These are phyloP conservation scores for Eleusine coracana DNA, from an alignment of 176 grass and related monocot species.

Conservation along the genomic window DNA sequence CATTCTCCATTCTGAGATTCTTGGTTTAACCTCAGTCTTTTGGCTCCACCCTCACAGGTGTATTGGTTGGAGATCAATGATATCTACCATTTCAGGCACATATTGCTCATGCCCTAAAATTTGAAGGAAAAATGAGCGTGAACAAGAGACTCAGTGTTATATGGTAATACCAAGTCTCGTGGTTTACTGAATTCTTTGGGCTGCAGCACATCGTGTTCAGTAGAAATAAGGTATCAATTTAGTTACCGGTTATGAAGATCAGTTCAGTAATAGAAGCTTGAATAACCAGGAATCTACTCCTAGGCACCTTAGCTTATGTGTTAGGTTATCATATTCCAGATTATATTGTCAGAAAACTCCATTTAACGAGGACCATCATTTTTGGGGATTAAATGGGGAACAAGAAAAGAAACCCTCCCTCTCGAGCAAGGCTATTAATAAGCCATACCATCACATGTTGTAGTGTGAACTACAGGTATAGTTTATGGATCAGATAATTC, in stretches of 20 bases:
- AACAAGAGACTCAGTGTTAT: slow-evolving; percentile 57
- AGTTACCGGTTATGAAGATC: not conserved
- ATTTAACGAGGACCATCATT: not conserved
- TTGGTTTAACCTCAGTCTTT: not conserved
- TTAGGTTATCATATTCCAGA: not conserved
- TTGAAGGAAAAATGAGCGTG: slow-evolving; percentile 13
- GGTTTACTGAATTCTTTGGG: slow-evolving; percentile 86
- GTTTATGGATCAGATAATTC: not conserved
- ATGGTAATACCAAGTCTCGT: slow-evolving; percentile 93
- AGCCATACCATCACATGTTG: not conserved
- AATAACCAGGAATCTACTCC: not conserved
- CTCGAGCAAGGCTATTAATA: not conserved
- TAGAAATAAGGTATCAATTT: not conserved
- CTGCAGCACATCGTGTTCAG: not conserved
- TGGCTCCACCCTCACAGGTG: not conserved
- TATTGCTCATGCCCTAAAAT: not conserved
- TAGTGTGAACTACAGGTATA: not conserved
- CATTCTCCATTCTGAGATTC: not conserved
- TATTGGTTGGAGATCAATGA: too few relatives aligned
- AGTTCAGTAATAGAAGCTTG: not conserved
- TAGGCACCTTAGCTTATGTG: not conserved
- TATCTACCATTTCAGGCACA: not conserved
- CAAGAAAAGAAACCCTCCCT: not conserved
- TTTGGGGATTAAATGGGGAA: not conserved
- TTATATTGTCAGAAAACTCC: not conserved